Base-by-base conservation (phyloP, 1,139 yeast genomes). In the Suhomyces yuchorum region DNA sequence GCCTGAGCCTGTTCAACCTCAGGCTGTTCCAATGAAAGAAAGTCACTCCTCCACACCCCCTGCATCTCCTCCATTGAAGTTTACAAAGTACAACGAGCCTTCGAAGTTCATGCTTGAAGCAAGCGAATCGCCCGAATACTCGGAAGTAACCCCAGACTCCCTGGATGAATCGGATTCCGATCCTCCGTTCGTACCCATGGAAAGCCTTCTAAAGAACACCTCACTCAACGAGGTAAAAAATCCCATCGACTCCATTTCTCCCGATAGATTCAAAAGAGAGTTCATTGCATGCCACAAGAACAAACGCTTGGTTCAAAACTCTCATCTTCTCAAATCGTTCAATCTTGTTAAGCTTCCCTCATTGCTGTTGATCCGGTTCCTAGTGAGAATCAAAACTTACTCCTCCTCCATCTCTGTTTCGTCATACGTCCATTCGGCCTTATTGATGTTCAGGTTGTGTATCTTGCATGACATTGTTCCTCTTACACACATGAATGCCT, bases 391-490 rank as follows among this genome's bases (percentile, higher is more conserved):
- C 42, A 67, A 69, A 47, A 73, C 75, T 2, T 75, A 75, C 55
- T 72, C 78, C 24, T 63, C 77, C 2, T 66, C 77, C 15, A 68
- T 71, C 2, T 72, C 79, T 6, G 71, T 70, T 2, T 63, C 68
- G 44, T 71, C 73, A 15, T 75, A 73, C 51, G 62, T 75, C 26
- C 78, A 75, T 56, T 63, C 77, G 2, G 73, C 77, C 1, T 68
- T 60, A 48, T 57, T 75, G 65, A 57, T 75, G 45, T 74, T 62
- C 56, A 72, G 72, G 53, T 55, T 74, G 24, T 56, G 71, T 36
- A 57, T 74, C 19, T 52, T 75, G 19, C 62, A 72, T 43, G 66
- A 70, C 45, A 60, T 67, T 8, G 62, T 73, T 20, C 65, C 62
- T 2, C 60, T 75, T 41, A 68, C 70, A 5, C 58, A 59, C 4